Evolutionary conservation across 805 yeast genomes (phyloP), one percentile per base, ranked within the genome.

Genomic region (Wickerhamiella allomyrinae): DNA sequence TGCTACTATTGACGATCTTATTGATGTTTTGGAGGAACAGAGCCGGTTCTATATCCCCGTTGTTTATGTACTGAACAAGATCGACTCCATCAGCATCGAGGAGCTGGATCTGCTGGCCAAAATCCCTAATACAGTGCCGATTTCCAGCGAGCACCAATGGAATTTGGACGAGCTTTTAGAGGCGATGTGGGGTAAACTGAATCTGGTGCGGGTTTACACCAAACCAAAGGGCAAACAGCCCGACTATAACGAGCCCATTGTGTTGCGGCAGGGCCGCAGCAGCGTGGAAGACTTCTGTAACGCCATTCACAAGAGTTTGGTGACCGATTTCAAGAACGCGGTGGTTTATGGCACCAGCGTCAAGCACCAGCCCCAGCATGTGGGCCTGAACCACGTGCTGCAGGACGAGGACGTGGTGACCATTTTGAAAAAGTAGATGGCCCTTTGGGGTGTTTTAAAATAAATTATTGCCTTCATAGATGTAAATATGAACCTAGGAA

Each of bases 341-440:
- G 73, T 85, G 47, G 98, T 91, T 1, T 91, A 70, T 57, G 99
- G 99, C 29, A 73, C 49, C 2, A 81, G 94, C 59, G 97, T 89
- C 41, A 91, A 91, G 67, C 98, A 91, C 61, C 96, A 89, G 63
- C 97, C 97, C 13, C 98, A 91, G 66, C 76, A 79, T 51, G 97
- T 89, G 37, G 98, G 98, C 22, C 69, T 91, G 51, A 62, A 71
- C 37, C 98, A 91, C 65, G 68, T 61, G 10, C 68, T 91, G 53
- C 81, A 79, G 63, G 99, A 91, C 63, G 99, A 91, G 64, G 99
- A 91, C 63, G 98, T 91, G 24, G 94, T 91, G 40, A 89, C 98
- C 15, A 84, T 87, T 53, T 71, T 87, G 65, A 87, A 87, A 79
- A 83, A 59, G 42, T 61, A 55, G 11, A n/a, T 11, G n/a, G n/a